A percentile compares a stretch with the other conserved stretches of the same genome.
These are phyloP conservation scores for Globisporangium orthogonon DNA, from an alignment of 352 stramenopile species.

Conservation along the genomic window DNA sequence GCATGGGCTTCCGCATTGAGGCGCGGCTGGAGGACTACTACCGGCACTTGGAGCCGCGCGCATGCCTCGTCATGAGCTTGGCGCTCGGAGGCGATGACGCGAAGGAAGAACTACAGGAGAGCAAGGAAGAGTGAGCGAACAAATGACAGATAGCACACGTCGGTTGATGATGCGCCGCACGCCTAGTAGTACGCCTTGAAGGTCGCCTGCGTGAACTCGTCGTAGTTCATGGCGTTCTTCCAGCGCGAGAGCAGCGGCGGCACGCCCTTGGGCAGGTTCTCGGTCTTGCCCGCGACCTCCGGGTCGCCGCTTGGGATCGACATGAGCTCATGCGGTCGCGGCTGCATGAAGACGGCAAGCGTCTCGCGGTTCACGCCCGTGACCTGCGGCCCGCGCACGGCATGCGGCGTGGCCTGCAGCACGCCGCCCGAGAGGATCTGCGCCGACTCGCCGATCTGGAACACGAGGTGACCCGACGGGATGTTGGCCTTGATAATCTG, in stretches of 20 bases:
- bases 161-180: not conserved
- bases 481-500: constrained; percentile 88
- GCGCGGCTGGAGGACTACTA: constrained; percentile 56
- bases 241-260: constrained; percentile 84
- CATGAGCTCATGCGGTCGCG: constrained; percentile 84
- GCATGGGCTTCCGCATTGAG: constrained; percentile 39
- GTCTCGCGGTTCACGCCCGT: constrained; percentile 87
- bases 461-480: constrained; percentile 83
- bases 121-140: not conserved
- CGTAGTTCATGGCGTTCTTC: constrained; percentile 86
- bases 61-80: constrained; percentile 42
- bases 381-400: constrained; percentile 77
- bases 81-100: constrained; percentile 8
- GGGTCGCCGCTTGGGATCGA: constrained; percentile 40
- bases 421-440: constrained; percentile 93
- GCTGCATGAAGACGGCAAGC: constrained; percentile 97
- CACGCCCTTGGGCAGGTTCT: constrained; percentile 74
- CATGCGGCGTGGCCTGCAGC: constrained; percentile 90
- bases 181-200: constrained; percentile 88
- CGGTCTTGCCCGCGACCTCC: constrained; percentile 43
- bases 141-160: not conserved
- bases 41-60: constrained; percentile 45
- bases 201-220: constrained; percentile 89
- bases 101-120: not conserved
- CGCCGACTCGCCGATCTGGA: constrained; percentile 94